These are phyloP conservation scores for Tetragonia tetragonoides DNA, from an alignment of 148 eudicot genomes.

Conservation along the genomic window DNA sequence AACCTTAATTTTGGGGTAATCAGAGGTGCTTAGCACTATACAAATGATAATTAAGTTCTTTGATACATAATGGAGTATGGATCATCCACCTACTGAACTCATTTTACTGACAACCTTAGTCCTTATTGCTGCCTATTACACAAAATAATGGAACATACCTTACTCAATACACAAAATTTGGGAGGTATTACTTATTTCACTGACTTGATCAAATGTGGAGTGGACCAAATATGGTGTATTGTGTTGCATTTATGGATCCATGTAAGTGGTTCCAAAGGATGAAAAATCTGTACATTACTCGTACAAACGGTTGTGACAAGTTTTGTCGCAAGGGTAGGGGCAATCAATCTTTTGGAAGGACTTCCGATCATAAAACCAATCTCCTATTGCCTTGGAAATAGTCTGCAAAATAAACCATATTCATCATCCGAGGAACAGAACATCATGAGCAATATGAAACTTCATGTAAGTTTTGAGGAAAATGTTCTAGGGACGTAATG, in stretches of 20 bases:
- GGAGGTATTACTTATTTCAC: not conserved
- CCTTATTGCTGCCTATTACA: too few relatives aligned
- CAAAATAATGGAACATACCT: too few relatives aligned
- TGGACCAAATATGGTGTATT: not conserved
- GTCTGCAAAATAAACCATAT: constrained; percentile 34
- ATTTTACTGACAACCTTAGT: too few relatives aligned
- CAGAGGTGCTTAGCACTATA: too few relatives aligned
- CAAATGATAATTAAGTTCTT: too few relatives aligned
- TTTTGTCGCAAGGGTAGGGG: constrained; percentile 90
- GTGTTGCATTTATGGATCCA: not conserved
- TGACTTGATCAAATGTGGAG: not conserved
- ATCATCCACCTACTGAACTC: too few relatives aligned
- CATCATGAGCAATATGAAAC: not conserved
- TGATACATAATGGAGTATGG: too few relatives aligned
- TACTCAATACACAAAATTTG: too few relatives aligned
- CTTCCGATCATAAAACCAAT: constrained; percentile 72
- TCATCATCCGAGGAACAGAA: not conserved
- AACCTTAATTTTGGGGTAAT: too few relatives aligned
- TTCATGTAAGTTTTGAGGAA: not conserved
- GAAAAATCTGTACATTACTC: constrained; percentile 25
- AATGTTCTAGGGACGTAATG: not conserved
- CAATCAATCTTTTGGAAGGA: constrained; percentile 86
- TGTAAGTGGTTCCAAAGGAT: not conserved
- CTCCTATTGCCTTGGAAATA: constrained; percentile 86
- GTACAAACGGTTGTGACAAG: constrained; percentile 66